phyloP scores from a whole-genome alignment of 257 asterid species.

The Galeopsis tetrahit region DNA sequence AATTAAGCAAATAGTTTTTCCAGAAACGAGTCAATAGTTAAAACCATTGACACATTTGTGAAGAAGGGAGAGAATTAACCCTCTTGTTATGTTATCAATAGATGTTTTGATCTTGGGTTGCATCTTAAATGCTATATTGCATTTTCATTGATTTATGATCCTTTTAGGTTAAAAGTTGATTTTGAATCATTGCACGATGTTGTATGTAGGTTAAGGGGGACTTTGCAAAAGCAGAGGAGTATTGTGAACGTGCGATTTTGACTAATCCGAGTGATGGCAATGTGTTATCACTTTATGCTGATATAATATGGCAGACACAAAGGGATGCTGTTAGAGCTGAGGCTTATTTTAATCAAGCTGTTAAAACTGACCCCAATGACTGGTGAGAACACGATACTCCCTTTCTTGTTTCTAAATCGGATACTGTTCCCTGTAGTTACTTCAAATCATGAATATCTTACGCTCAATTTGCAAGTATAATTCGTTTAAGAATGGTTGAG shows the following conservation, averaged over 20 bases:
- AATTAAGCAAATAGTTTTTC: no score
- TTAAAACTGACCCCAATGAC: constrained; percentile 74
- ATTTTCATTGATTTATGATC: not conserved
- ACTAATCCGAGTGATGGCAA: constrained; percentile 69
- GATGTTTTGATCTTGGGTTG: not conserved
- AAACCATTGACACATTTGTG: no score
- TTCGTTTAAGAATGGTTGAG: not conserved
- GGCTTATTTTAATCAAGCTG: constrained; percentile 79
- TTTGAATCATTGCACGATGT: constrained; percentile 6
- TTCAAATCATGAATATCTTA: not conserved
- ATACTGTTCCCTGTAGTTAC: constrained; percentile 12
- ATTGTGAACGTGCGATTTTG: constrained; percentile 77
- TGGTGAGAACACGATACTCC: constrained; percentile 48
- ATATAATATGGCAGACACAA: constrained; percentile 78
- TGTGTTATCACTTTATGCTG: constrained; percentile 85
- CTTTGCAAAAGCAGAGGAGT: constrained; percentile 78
- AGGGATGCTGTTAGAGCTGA: constrained; percentile 73
- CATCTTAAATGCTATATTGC: not conserved
- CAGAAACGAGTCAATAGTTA: no score
- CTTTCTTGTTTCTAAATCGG: constrained; percentile 20
- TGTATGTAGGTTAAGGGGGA: constrained; percentile 69
- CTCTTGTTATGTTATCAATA: not conserved
- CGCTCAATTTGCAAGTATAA: not conserved
- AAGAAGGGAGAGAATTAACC: no score
- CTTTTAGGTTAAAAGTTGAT: not conserved